Base-by-base conservation (phyloP, 306 rosid genomes). In the Prunus campanulata region DNA sequence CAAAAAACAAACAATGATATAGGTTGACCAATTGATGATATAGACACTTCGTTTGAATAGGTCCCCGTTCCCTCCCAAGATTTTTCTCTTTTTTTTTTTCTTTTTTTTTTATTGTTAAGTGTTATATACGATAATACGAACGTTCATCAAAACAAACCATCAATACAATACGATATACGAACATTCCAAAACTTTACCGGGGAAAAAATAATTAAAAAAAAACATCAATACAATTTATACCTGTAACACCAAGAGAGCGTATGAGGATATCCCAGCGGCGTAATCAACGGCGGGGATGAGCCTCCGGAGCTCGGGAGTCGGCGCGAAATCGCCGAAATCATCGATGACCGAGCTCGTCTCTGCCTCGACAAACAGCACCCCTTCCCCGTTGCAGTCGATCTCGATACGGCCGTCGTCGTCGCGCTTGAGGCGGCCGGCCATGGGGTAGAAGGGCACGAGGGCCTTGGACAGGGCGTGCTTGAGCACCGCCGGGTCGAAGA, bases 261-360 rank as follows among this genome's bases (percentile, higher is more conserved):
- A 90, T 0, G 92, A 72, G 15, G 90, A 88, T 1, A 93, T 93
- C 51, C 91, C 90, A 0, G 66, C 72, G 0, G 92, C 82, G 75
- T 93, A 93, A 77, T 93, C 96, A 0, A 93, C 84, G 16, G 87
- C n/a, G 2, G 94, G 97, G 68, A 93, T 93, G 16, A 93, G 94
- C 79, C 86, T 90, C 25, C 97, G 90, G 46, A 90, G 97, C 71
- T 90, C 81, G 9, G 90, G 89, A 1, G 97, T 93, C 1, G 97
- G 97, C 0, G 97, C 90, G 19, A 93, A 93, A 46, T 93, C 97
- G 2, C 96, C 97, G 32, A 93, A 93, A 77, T 93, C 96, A 14
- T 89, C 90, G 22, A 93, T 20, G 5, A 85, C 83, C 0, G 83
- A 72, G 13, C 51, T 70, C 1, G 89, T 87, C 13, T 87, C 88